phyloP scores from a whole-genome alignment of 352 stramenopile species.

The Globisporangium nagaii region DNA sequence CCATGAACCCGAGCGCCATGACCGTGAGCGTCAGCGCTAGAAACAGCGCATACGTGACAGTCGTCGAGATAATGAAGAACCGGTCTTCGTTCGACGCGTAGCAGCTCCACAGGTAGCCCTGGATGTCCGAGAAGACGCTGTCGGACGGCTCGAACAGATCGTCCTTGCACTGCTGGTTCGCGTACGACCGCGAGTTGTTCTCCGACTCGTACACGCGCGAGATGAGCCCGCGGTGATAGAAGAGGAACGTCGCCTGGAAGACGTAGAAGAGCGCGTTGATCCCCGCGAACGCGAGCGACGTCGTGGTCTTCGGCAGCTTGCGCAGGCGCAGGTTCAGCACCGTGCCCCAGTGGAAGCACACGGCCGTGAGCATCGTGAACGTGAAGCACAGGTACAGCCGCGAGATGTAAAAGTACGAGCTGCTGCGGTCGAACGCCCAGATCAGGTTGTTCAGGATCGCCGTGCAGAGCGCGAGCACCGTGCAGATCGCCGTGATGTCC shows the following conservation, averaged over 20 bases:
- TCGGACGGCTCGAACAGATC: slow-evolving; percentile 36
- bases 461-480: slow-evolving; percentile 62
- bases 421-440: slow-evolving; percentile 65
- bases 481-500: slow-evolving; percentile 82
- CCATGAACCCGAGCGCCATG: slow-evolving; percentile 80
- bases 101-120: slow-evolving; percentile 79
- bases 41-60: slow-evolving; percentile 75
- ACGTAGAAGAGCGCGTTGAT: slow-evolving; percentile 79
- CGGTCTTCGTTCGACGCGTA: slow-evolving; percentile 65
- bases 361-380: slow-evolving; percentile 85
- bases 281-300: slow-evolving; percentile 54
- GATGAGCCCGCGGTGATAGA: slow-evolving; percentile 67
- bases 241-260: slow-evolving; percentile 68
- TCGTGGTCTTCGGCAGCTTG: slow-evolving; percentile 65
- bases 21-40: slow-evolving; percentile 70
- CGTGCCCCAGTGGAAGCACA: slow-evolving; percentile 86
- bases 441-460: slow-evolving; percentile 82
- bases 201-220: slow-evolving; percentile 67
- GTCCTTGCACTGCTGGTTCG: slow-evolving; percentile 77
- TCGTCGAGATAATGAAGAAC: slow-evolving; percentile 79
- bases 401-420: slow-evolving; percentile 81
- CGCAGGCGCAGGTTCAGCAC: slow-evolving; percentile 75
- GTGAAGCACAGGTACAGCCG: slow-evolving; percentile 77
- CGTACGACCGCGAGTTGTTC: slow-evolving; percentile 56
- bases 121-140: slow-evolving; percentile 83